These are phyloP conservation scores for Calocera cornea DNA, from an alignment of 768 basidiomycete species.

Conservation along the genomic window DNA sequence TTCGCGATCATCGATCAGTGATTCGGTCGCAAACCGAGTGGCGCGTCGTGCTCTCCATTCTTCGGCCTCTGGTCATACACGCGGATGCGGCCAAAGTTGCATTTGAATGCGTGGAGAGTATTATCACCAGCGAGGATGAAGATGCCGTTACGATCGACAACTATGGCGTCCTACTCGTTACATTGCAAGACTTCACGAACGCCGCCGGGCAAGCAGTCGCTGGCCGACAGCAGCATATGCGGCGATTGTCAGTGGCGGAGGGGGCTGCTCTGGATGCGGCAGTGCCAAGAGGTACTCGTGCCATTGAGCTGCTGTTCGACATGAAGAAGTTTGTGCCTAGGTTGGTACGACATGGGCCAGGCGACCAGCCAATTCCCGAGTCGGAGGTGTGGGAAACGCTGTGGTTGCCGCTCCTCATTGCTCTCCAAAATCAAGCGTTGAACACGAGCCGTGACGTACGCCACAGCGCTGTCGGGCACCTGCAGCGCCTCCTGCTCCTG, in stretches of 20 bases:
- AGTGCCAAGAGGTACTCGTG: constrained; percentile 66
- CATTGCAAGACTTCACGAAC: constrained; percentile 78
- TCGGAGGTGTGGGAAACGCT: constrained; percentile 55
- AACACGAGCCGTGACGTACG: constrained; percentile 77
- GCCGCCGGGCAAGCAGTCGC: constrained; percentile 45
- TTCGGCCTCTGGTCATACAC: constrained; percentile 73
- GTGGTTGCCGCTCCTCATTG: constrained; percentile 57
- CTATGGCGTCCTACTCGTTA: constrained; percentile 59
- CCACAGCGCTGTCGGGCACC: constrained; percentile 59
- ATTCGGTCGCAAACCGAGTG: constrained; percentile 87
- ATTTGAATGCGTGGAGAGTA: constrained; percentile 56
- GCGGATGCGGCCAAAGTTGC: constrained; percentile 77
- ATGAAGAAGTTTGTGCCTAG: constrained; percentile 52
- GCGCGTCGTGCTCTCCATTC: constrained; percentile 79
- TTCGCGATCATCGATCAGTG: constrained; percentile 61
- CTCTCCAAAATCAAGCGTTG: constrained; percentile 66
- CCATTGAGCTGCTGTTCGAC: constrained; percentile 66
- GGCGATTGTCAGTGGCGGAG: constrained; percentile 13
- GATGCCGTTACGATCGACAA: constrained; percentile 60
- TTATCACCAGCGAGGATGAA: constrained; percentile 49
- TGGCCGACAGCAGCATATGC: constrained; percentile 44
- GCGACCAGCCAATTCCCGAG: not conserved
- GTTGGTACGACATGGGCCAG: constrained; percentile 36
- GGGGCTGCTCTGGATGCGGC: constrained; percentile 44
- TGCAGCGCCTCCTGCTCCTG: constrained; percentile 75